Conservation (phyloP, 1,139 yeast species). For the Hansenula anomala region DNA sequence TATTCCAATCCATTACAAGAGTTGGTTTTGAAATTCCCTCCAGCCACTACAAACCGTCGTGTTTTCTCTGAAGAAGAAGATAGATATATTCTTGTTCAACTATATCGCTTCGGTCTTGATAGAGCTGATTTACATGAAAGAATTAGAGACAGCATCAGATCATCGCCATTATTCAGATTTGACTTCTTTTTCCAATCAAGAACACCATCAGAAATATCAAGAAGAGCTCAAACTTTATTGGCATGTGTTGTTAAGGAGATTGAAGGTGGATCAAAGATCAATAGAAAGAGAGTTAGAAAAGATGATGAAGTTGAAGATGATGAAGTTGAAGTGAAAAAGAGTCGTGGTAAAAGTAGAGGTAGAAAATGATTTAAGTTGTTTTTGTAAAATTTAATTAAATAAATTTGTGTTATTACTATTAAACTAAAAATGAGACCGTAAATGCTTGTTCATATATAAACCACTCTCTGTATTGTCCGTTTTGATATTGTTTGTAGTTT, state of each 20-base stretch:
- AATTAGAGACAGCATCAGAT: constrained; percentile 56
- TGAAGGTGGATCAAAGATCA: constrained; percentile 17
- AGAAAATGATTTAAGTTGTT: background rate
- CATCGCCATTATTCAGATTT: constrained; percentile 57
- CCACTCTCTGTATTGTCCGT: background rate
- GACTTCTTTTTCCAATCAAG: constrained; percentile 73
- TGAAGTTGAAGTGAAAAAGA: constrained; percentile 7
- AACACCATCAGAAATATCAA: constrained; percentile 55
- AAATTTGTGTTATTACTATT: too few relatives aligned
- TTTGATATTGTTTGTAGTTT: background rate
- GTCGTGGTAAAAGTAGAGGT: constrained; percentile 10
- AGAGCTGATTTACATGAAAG: constrained; percentile 60
- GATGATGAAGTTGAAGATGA: constrained; percentile 1
- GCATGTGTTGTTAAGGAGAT: constrained; percentile 63
- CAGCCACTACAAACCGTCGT: constrained; percentile 55
- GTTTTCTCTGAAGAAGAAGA: constrained; percentile 74
- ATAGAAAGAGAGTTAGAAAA: constrained; percentile 11
- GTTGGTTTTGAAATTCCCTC: constrained; percentile 51
- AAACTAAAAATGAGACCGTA: background rate
- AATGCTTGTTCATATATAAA: background rate
- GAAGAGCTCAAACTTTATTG: constrained; percentile 64
- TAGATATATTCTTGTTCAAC: constrained; percentile 58
- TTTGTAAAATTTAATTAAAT: background rate
- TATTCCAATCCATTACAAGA: constrained; percentile 65
- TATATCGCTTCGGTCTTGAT: constrained; percentile 63